A percentile compares a stretch with the other conserved stretches of the same genome.
phyloP scores from a whole-genome alignment of 129 eudicot genomes.

The Logfia minima region DNA sequence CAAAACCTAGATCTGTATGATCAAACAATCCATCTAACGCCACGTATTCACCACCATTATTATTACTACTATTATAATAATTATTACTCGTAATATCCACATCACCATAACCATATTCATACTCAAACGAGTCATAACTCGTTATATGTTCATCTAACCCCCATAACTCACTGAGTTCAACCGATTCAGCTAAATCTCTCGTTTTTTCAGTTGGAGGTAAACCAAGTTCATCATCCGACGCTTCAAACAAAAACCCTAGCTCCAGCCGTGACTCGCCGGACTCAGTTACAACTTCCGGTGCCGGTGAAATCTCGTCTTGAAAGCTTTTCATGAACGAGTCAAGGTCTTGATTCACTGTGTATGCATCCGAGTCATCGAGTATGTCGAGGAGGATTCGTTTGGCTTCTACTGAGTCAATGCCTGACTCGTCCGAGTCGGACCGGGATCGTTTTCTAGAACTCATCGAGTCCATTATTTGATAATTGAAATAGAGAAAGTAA shows the following conservation, averaged over 20 bases:
- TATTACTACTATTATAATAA: conserved; percentile 5
- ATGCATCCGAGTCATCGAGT: conserved; percentile 52
- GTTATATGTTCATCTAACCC: conserved; percentile 47
- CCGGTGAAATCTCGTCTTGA: conserved; percentile 55
- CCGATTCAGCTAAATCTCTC: conserved; percentile 50
- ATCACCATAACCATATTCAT: conserved; percentile 38
- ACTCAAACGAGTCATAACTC: conserved; percentile 58
- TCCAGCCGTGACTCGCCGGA: conserved; percentile 48
- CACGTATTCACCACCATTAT: conserved; percentile 47
- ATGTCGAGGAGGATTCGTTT: conserved; percentile 51
- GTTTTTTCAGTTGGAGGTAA: conserved; percentile 49
- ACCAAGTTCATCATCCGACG: conserved; percentile 66
- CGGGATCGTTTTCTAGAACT: conserved; percentile 45
- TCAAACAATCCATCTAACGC: conserved; percentile 80
- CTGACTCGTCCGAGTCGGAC: conserved; percentile 44
- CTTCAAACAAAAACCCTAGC: conserved; percentile 50
- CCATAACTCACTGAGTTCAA: conserved; percentile 65
- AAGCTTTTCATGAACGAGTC: conserved; percentile 82
- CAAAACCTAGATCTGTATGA: conserved; percentile 69
- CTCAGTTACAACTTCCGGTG: conserved; percentile 23
- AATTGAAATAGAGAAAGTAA: background rate
- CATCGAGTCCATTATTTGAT: conserved; percentile 36
- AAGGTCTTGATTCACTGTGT: conserved; percentile 55
- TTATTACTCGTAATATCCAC: background rate
- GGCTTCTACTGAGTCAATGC: conserved; percentile 43